Base-by-base conservation (phyloP, 306 rosid species). In the Trifolium dubium region DNA sequence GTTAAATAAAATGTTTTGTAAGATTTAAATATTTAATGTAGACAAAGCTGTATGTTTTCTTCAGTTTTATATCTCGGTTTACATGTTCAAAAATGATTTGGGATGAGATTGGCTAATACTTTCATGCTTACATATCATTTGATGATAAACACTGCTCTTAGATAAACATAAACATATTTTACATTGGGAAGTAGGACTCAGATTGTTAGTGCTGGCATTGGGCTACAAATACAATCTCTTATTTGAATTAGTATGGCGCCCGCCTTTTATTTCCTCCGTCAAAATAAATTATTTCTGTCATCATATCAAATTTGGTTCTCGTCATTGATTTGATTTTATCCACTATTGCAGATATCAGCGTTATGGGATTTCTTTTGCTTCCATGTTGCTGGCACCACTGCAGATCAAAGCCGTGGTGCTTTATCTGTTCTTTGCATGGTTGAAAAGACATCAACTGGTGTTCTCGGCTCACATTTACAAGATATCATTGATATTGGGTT, bases 361-460 rank as follows among this genome's bases (percentile, higher is more conserved):
- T 79, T 93, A 75, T 93, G 98, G 98, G 98, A 93, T 85, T 86
- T 88, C 84, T 93, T 93, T 89, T 91, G 94, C 85, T 93, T 93
- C 86, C 88, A 89, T 82, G 83, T 93, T 66, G 80, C 84, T 79
- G 98, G 98, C 70, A 91, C 94, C 71, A 89, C 97, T 44, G 92
- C 97, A 69, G 92, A 86, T 85, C 94, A 89, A 83, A 91, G 98
- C 81, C 88, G 91, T 49, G 97, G 98, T 67, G 97, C 98, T 49
- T 79, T 93, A 81, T 86, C 92, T 65, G 81, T 89, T 79, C 89
- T 93, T 78, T 90, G 97, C 88, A 93, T 93, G 98, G 94, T 92
- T 4, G 93, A 96, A 75, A 91, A 86, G 85, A 88, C 91, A 66
- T 82, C 96, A 64, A 62, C 86, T 82, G 85, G 84, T 18, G 79